Evolutionary conservation across 169 alveolate species (phyloP).

Genomic region (Babesia ovata): DNA sequence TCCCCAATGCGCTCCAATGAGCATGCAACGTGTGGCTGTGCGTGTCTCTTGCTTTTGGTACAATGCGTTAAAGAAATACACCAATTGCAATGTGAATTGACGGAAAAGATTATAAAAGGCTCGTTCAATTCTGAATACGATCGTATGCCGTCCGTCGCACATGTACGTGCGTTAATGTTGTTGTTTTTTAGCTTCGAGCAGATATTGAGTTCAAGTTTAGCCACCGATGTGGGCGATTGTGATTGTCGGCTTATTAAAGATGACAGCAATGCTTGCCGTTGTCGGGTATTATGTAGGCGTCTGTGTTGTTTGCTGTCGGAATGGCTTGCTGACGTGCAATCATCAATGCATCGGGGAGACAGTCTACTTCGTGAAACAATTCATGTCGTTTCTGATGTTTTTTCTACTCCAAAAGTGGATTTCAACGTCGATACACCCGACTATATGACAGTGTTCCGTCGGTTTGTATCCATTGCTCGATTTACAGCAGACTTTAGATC

Average conservation of each 20-base stretch:
- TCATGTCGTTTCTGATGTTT: background rate
- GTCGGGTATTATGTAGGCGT: background rate
- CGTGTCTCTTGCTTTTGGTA: background rate
- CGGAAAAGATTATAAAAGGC: background rate
- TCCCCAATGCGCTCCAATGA: background rate
- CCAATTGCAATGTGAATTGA: conserved; percentile 5
- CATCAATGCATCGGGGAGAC: background rate
- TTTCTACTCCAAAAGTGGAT: background rate
- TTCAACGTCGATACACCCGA: background rate
- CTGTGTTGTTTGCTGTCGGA: background rate
- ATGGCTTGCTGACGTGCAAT: background rate
- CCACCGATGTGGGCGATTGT: conserved; percentile 3
- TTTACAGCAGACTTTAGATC: background rate
- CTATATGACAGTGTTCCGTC: background rate
- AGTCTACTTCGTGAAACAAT: conserved; percentile 3
- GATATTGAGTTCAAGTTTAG: background rate
- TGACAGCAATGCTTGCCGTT: background rate
- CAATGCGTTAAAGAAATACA: background rate
- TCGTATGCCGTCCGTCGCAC: background rate
- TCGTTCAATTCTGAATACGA: background rate
- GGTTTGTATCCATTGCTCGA: background rate
- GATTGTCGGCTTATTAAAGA: background rate
- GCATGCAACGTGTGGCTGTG: conserved; percentile 5
- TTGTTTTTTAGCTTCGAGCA: background rate
- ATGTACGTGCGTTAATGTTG: background rate